Evolutionary conservation across 352 stramenopile species (phyloP).

Genomic region (Globisporangium emineosum): DNA sequence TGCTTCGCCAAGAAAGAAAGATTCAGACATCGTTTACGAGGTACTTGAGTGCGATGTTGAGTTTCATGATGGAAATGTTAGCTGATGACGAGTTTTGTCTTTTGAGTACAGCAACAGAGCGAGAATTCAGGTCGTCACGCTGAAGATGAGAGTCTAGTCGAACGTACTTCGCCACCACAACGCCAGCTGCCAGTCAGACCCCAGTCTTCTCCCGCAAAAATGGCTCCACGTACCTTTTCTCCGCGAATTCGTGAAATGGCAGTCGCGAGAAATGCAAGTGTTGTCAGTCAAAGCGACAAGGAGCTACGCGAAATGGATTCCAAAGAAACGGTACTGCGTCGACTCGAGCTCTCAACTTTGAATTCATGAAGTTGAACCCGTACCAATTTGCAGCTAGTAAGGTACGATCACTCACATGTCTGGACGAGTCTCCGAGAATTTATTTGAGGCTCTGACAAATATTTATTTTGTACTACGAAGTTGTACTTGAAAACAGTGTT

Average conservation of each 20-base stretch:
- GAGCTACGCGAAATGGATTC: background rate
- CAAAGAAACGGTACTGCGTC: background rate
- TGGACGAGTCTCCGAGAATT: too few relatives aligned
- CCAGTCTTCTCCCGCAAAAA: constrained; percentile 45
- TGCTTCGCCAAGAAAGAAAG: constrained; percentile 9
- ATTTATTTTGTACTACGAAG: too few relatives aligned
- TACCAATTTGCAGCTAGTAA: too few relatives aligned
- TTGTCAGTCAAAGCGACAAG: background rate
- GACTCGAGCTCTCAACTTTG: background rate
- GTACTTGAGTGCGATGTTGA: background rate
- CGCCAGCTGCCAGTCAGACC: constrained; percentile 29
- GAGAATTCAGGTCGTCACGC: background rate
- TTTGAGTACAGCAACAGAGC: background rate
- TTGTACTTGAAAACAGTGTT: too few relatives aligned
- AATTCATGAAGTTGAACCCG: background rate
- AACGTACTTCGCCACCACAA: background rate
- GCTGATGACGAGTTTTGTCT: background rate
- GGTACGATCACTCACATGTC: too few relatives aligned
- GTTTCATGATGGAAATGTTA: background rate
- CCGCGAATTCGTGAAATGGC: constrained; percentile 12
- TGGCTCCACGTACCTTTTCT: constrained; percentile 21
- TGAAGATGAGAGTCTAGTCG: background rate
- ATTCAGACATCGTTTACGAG: background rate
- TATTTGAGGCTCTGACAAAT: too few relatives aligned
- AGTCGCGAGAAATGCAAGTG: background rate